These are phyloP conservation scores for Cercospora canescens DNA, from an alignment of 2,329 filamentous ascomycete genomes.

Conservation along the genomic window DNA sequence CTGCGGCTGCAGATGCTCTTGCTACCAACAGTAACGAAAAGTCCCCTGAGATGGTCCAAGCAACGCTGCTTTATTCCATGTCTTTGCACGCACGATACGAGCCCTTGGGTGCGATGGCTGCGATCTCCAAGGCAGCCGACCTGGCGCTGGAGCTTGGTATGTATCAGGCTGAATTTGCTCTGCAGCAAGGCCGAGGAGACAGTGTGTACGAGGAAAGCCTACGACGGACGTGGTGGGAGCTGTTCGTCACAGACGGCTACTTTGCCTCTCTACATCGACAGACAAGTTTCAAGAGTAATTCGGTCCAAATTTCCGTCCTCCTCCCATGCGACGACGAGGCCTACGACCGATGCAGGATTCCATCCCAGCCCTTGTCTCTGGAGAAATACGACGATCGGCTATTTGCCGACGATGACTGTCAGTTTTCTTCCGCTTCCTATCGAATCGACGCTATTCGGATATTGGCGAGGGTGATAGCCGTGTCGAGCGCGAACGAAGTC, in stretches of 20 bases:
- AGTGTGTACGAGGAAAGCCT: slow-evolving; percentile 77
- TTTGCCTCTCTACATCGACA: slow-evolving; percentile 75
- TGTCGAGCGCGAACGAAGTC: slow-evolving; percentile 35
- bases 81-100: slow-evolving; percentile 76
- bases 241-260: slow-evolving; percentile 81
- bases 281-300: slow-evolving; percentile 69
- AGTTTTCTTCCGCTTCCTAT: slow-evolving; percentile 83
- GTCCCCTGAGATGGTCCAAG: slow-evolving; percentile 65
- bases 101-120: slow-evolving; percentile 65
- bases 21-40: slow-evolving; percentile 17
- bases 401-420: slow-evolving; percentile 68
- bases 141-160: slow-evolving; percentile 76
- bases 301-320: slow-evolving; percentile 65
- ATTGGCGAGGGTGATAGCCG: slow-evolving; percentile 69
- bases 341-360: slow-evolving; percentile 51
- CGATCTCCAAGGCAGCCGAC: slow-evolving; percentile 67
- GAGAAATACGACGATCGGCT: slow-evolving; percentile 75
- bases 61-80: slow-evolving; percentile 74
- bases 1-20: slow-evolving; percentile 56
- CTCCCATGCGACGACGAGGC: slow-evolving; percentile 83
- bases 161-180: slow-evolving; percentile 68
- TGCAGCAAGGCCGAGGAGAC: slow-evolving; percentile 62
- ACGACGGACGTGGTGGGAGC: slow-evolving; percentile 87
- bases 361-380: slow-evolving; percentile 60
- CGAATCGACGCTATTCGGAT: slow-evolving; percentile 79